Evolutionary conservation across 2,329 filamentous ascomycete species (phyloP), one percentile per base, ranked within the genome.

Genomic region (Penicillium oxalicum): DNA sequence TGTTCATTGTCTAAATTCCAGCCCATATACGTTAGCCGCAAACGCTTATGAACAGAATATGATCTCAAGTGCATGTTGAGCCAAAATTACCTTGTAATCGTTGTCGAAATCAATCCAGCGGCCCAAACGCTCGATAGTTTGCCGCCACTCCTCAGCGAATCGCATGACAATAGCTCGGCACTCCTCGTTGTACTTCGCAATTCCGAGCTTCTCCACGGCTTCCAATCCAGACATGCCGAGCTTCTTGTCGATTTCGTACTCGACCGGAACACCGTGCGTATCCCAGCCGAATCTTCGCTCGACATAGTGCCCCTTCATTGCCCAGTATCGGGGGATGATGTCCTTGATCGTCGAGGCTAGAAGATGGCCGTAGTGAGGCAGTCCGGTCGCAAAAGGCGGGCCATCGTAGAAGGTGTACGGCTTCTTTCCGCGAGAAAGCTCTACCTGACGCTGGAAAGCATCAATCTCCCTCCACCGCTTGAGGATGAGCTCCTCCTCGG

Each of bases 31-130:
- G 29, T 32, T 32, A 32, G 29, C 29, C 11, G 29, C 29, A 11
- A 7, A 7, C 8, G 11, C 11, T 11, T 7, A 32, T 5, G 8
- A 32, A 32, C 29, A 18, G 29, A 8, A 4, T 32, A 7, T 32
- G 29, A 7, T 25, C 40, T n/a, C 13, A 9, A 9, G 13, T 35
- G 3, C 34, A 4, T 9, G 25, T 9, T 13, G 13, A 26, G 18
- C n/a, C 11, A 24, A 37, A 43, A 46, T 18, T 62, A 83, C 83
- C 82, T 95, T 95, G 77, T 95, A 96, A 68, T 96, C 89, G 61
- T 95, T 93, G 70, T 97, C 91, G 61, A 97, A 96, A 71, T 96
- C 91, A 61, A 96, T 93, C 91, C 91, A 97, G 49, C 91, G 85
- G 48, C 91, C 91, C 36, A 97, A 73, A 53, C 91, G 79, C 64